These are phyloP conservation scores for Kodamaea hsintzibuensis DNA, from an alignment of 805 yeast species.

Conservation along the genomic window DNA sequence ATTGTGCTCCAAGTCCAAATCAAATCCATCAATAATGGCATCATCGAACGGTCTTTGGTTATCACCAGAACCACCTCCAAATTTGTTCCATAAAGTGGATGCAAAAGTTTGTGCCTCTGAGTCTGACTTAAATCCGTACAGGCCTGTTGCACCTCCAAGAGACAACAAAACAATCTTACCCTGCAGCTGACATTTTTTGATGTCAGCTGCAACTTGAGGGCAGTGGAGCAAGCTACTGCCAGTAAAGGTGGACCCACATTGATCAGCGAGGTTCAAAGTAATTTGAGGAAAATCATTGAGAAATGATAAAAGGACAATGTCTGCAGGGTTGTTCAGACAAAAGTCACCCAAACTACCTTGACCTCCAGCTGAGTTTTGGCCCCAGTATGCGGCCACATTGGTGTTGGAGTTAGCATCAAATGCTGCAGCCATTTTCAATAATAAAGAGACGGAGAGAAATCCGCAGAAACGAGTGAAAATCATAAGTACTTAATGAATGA, in stretches of 20 bases:
- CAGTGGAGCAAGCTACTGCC: slow-evolving; percentile 15
- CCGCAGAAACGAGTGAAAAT: slow-evolving; percentile 4
- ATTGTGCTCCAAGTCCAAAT: slow-evolving; percentile 20
- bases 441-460: neutral
- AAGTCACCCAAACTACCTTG: slow-evolving; percentile 31
- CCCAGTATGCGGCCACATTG: slow-evolving; percentile 86
- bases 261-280: slow-evolving; percentile 53
- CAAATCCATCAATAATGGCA: slow-evolving; percentile 34
- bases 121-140: slow-evolving; percentile 53
- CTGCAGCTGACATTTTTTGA: slow-evolving; percentile 65
- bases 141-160: slow-evolving; percentile 69
- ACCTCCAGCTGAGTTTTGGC: slow-evolving; percentile 64
- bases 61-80: slow-evolving; percentile 34
- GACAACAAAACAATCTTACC: slow-evolving; percentile 79
- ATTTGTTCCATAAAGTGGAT: slow-evolving; percentile 38
- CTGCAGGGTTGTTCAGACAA: slow-evolving; percentile 11
- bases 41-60: slow-evolving; percentile 11
- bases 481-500: slow-evolving; percentile 1
- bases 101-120: slow-evolving; percentile 59
- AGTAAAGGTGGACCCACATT: slow-evolving; percentile 38
- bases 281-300: slow-evolving; percentile 8
- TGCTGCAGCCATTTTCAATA: slow-evolving; percentile 10
- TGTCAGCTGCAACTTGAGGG: slow-evolving; percentile 52
- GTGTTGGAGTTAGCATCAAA: slow-evolving; percentile 41
- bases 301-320: slow-evolving; percentile 10